Base-by-base conservation (phyloP, 345 rosid genomes). In the Clausena lansium region DNA sequence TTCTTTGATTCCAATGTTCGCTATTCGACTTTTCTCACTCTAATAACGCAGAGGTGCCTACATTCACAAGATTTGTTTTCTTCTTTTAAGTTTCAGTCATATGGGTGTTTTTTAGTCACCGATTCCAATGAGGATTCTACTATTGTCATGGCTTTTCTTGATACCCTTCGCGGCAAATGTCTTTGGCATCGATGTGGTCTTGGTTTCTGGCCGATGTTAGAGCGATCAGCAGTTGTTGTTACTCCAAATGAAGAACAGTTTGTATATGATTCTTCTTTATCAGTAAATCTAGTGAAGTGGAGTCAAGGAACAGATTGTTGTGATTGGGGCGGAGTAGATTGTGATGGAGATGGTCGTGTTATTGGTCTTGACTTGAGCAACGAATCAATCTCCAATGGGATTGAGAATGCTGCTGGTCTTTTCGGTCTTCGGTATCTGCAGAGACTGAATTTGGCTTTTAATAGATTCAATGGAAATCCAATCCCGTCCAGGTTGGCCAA, bases 291-390 rank as follows among this genome's bases (percentile, higher is more conserved):
- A 45, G 5, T 0, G 8, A 1, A 1, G 0, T 84, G 86, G 86
- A 17, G 19, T 11, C 22, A 24, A 45, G 24, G 39, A 38, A 4
- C 13, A 0, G 82, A 84, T 32, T 84, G 86, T 45, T 84, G 86
- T 25, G 5, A 2, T 2, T 80, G 86, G 86, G 10, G 8, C 13
- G 86, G 86, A 5, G 55, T 80, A 8, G 22, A 1, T 0, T 83
- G 84, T 24, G 75, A 75, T 75, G 61, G 0, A 27, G 66, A 2
- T 3, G 84, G 84, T 25, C 71, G 14, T 63, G 70, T 80, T 7
- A 61, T 55, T 70, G 77, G 67, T 14, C 79, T 87, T 4, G 66
- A 85, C 62, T 77, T 87, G 81, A 82, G 81, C 78, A 25, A 22
- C 3, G 81, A 84, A 70, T 63, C 65, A 9, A 82, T 87, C 70